phyloP scores from a whole-genome alignment of 1,284 basidiomycete species.

The Apiotrichum veenhuisii region DNA sequence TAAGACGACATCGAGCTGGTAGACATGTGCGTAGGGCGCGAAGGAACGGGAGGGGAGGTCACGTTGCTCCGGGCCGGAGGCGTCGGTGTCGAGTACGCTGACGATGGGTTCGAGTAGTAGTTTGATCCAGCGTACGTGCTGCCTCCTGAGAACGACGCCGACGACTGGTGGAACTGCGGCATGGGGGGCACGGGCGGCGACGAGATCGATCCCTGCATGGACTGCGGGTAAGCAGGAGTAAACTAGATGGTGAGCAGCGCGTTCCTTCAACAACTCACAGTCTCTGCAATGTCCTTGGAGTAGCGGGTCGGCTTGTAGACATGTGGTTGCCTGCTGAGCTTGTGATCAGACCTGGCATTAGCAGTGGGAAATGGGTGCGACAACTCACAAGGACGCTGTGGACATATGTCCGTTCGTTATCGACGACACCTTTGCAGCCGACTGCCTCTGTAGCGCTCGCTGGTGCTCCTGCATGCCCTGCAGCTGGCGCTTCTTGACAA shows the following conservation, averaged over 20 bases:
- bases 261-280: slow-evolving; percentile 23
- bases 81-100: neutral
- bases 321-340: neutral
- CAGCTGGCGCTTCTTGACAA: slow-evolving; percentile 49
- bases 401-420: slow-evolving; percentile 6
- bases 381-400: neutral
- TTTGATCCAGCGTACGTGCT: neutral
- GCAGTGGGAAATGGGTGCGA: neutral
- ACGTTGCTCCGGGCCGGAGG: neutral
- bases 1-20: slow-evolving; percentile 28
- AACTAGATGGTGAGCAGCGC: neutral
- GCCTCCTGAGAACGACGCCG: neutral
- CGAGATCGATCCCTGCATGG: slow-evolving; percentile 38
- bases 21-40: neutral
- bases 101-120: neutral
- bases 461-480: slow-evolving; percentile 11
- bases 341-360: neutral
- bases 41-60: slow-evolving; percentile 6
- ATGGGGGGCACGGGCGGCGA: neutral
- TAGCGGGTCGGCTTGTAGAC: slow-evolving; percentile 31
- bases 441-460: neutral
- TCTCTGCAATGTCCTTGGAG: slow-evolving; percentile 43
- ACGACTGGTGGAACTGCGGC: neutral
- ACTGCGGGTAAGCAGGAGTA: slow-evolving; percentile 26
- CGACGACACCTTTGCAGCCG: neutral